These are phyloP conservation scores for Leonotis leonurus DNA, from an alignment of 257 asterid genomes.

Conservation along the genomic window DNA sequence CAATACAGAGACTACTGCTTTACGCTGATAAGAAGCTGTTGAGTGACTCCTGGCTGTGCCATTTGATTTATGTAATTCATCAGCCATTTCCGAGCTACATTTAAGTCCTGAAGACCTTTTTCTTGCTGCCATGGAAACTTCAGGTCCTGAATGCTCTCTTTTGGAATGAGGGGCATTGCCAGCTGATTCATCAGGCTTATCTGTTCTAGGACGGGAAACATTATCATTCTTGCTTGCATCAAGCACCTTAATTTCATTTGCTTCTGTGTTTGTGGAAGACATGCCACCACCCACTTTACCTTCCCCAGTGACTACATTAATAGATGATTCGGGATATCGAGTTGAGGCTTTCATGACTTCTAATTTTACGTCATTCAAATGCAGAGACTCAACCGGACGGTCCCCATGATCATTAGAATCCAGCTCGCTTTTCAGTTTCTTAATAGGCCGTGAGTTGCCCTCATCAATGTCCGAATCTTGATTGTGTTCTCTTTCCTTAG, in stretches of 20 bases:
- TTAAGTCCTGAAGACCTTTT: slow-evolving; percentile 37
- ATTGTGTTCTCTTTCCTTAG: slow-evolving; percentile 25
- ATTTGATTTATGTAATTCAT: slow-evolving; percentile 37
- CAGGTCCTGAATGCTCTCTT: slow-evolving; percentile 38
- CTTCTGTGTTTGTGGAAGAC: slow-evolving; percentile 23
- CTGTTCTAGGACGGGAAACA: slow-evolving; percentile 25
- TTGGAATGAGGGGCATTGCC: slow-evolving; percentile 28
- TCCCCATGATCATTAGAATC: slow-evolving; percentile 26
- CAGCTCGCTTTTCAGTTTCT: slow-evolving; percentile 37
- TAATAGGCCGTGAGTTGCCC: slow-evolving; percentile 36
- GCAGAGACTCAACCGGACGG: slow-evolving; percentile 22
- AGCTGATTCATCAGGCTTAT: slow-evolving; percentile 36
- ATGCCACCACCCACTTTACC: slow-evolving; percentile 28
- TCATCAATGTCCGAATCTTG: slow-evolving; percentile 33
- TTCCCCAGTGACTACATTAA: slow-evolving; percentile 30
- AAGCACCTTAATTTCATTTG: slow-evolving; percentile 29
- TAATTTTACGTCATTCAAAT: slow-evolving; percentile 25
- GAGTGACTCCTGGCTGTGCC: slow-evolving; percentile 28
- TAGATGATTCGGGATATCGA: slow-evolving; percentile 31
- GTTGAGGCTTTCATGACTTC: slow-evolving; percentile 26
- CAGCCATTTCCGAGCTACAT: slow-evolving; percentile 39
- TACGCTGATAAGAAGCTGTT: slow-evolving; percentile 38
- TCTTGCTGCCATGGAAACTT: slow-evolving; percentile 40
- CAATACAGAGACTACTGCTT: slow-evolving; percentile 36
- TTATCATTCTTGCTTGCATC: slow-evolving; percentile 31